phyloP scores from a whole-genome alignment of 2,329 filamentous ascomycete species.

The Chalara sp. region DNA sequence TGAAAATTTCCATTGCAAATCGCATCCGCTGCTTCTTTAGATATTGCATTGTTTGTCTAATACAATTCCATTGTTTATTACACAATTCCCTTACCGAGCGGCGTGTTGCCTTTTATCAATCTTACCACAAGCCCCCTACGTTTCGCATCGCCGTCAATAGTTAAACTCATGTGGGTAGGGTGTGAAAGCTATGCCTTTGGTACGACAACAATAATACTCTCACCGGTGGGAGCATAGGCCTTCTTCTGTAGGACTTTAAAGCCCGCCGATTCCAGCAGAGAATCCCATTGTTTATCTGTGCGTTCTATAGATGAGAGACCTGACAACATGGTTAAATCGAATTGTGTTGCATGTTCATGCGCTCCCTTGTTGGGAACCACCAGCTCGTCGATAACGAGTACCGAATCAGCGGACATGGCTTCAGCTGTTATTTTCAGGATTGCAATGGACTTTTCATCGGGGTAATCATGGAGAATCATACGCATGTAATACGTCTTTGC shows the following conservation, averaged over 20 bases:
- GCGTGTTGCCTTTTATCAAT: too few relatives aligned
- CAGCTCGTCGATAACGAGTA: slow-evolving; percentile 36
- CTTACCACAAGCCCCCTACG: too few relatives aligned
- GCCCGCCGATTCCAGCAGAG: slow-evolving; percentile 4
- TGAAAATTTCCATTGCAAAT: too few relatives aligned
- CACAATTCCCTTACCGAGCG: too few relatives aligned
- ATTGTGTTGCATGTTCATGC: slow-evolving; percentile 23
- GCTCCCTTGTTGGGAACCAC: slow-evolving; percentile 31
- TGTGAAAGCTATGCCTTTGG: background rate
- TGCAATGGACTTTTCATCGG: slow-evolving; percentile 24
- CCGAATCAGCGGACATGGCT: slow-evolving; percentile 30
- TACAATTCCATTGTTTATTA: too few relatives aligned
- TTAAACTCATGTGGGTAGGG: too few relatives aligned
- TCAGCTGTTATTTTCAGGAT: slow-evolving; percentile 29
- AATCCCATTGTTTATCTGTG: slow-evolving; percentile 29
- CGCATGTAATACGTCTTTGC: slow-evolving; percentile 31
- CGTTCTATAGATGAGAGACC: slow-evolving; percentile 29
- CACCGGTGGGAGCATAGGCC: slow-evolving; percentile 1
- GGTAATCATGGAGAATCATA: slow-evolving; percentile 32
- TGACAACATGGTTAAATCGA: slow-evolving; percentile 33
- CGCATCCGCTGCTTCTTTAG: too few relatives aligned
- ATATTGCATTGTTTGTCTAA: too few relatives aligned
- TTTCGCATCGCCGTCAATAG: too few relatives aligned
- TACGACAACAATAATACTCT: background rate
- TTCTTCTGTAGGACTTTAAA: slow-evolving; percentile 7